These are phyloP conservation scores for Boletales sp. DNA, from an alignment of 768 basidiomycete genomes.

Conservation along the genomic window DNA sequence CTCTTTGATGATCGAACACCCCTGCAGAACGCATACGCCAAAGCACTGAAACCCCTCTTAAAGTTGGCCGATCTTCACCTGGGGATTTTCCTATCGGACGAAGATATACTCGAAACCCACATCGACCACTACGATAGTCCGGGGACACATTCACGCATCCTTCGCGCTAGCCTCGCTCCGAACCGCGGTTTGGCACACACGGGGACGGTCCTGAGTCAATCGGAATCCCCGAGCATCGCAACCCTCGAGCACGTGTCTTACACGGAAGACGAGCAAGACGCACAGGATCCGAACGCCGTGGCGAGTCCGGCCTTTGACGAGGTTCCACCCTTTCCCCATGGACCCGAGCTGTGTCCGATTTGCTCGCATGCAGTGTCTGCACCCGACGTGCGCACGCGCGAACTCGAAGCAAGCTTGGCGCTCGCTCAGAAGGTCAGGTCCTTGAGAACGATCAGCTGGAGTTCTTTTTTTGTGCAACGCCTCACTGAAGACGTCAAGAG, in stretches of 20 bases:
- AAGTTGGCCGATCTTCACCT: constrained; percentile 50
- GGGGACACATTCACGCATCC: constrained; percentile 15
- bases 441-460: constrained; percentile 48
- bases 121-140: constrained; percentile 29
- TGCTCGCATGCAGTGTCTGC: constrained; percentile 32
- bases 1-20: constrained; percentile 3
- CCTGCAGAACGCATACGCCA: constrained; percentile 40
- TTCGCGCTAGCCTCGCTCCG: constrained; percentile 10
- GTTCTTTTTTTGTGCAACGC: constrained; percentile 40
- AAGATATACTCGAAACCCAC: constrained; percentile 46
- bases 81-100: constrained; percentile 61
- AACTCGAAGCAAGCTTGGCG: constrained; percentile 45
- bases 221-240: constrained; percentile 10
- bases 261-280: constrained; percentile 15
- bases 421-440: constrained; percentile 44
- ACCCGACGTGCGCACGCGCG: constrained; percentile 37
- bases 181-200: not conserved
- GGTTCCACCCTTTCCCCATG: constrained; percentile 26
- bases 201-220: constrained; percentile 22
- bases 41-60: constrained; percentile 43
- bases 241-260: constrained; percentile 20
- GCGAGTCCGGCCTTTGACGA: constrained; percentile 4
- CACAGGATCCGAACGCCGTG: not conserved
- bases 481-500: constrained; percentile 13
- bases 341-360: constrained; percentile 31